Percentiles rank a stretch among this genome's conserved stretches.
These are phyloP conservation scores for Inonotus obliquus DNA, from an alignment of 1,284 basidiomycete genomes.

Conservation along the genomic window DNA sequence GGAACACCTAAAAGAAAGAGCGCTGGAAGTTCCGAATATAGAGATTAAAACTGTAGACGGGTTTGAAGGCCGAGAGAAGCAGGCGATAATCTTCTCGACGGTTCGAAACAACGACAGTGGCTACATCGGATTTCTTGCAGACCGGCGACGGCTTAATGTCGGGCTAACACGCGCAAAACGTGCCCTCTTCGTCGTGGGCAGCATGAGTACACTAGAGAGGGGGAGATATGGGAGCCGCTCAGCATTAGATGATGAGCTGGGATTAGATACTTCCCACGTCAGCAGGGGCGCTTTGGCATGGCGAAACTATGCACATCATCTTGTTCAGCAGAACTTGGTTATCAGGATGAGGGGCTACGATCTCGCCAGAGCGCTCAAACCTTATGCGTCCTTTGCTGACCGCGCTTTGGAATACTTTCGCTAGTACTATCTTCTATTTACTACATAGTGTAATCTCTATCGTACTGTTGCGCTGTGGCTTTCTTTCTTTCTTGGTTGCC, in stretches of 20 bases:
- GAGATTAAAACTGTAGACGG: conserved; percentile 91
- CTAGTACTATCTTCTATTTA: not conserved
- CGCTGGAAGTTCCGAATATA: conserved; percentile 57
- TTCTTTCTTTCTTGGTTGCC: not conserved
- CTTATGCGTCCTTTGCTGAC: conserved; percentile 3
- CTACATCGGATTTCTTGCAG: conserved; percentile 86
- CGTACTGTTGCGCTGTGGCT: not conserved
- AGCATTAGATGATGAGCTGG: conserved; percentile 12
- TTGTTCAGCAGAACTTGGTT: conserved; percentile 48
- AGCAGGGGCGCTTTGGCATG: conserved; percentile 53
- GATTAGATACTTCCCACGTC: conserved; percentile 21
- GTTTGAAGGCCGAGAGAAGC: conserved; percentile 92
- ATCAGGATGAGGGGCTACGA: conserved; percentile 27
- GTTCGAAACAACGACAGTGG: conserved; percentile 75
- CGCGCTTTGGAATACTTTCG: conserved; percentile 3
- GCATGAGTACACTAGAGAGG: conserved; percentile 59
- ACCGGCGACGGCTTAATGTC: conserved; percentile 82
- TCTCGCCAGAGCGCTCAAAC: conserved; percentile 10
- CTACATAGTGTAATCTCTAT: not conserved
- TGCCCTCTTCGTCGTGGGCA: conserved; percentile 80
- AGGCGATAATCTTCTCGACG: conserved; percentile 87
- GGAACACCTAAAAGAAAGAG: conserved; percentile 58
- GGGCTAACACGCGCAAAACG: conserved; percentile 83
- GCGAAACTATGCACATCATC: conserved; percentile 53
- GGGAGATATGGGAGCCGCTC: conserved; percentile 33